Evolutionary conservation across 371 early-diverging fungal genomes (phyloP), one percentile per base, ranked within the genome.

Genomic region (Mucor plumbeus): DNA sequence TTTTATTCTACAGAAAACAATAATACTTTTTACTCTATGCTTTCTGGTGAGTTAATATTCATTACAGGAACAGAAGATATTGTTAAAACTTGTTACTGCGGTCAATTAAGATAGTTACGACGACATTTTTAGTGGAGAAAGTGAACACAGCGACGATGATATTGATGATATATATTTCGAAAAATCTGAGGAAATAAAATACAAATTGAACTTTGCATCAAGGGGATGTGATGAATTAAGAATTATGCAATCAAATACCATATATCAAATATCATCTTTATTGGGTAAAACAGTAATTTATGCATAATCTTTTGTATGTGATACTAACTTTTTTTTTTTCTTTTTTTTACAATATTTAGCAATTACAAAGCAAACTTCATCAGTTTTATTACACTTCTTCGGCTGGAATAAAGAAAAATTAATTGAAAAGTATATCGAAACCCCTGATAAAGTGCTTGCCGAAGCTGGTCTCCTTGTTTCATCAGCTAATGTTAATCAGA

Each of bases 361-460:
- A 6, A 73, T 92, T 60, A 61, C 73, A 2, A 69, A 70, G 17
- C 77, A 88, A n/a, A 86, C 89, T 68, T 81, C 88, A 3, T 79
- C 85, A 33, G 87, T 90, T 9, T 75, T 96, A 61, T 82, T 95
- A 40, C 87, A 92, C 56, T 76, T 85, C 71, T 95, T 90, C 77
- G 80, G 85, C 64, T 97, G 97, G 97, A 95, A 95, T 78, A 94
- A 94, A 76, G 97, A 98, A 70, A 79, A 86, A 56, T 81, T 97
- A 19, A 84, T 97, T 48, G 97, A 98, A 73, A 78, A 83, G 43
- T 95, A 93, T 74, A 91, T 95, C 88, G 93, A 94, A 50, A 75
- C 83, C 41, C 85, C 93, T 0, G 90, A 88, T 11, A 81, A 83
- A 21, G 91, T 91, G 14, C 67, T 91, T 50, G 69, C 72, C 48